Percentiles rank a stretch among this genome's conserved stretches.
Conservation (phyloP, 768 basidiomycete genomes). For the Tylopilus vinaceipallidus region DNA sequence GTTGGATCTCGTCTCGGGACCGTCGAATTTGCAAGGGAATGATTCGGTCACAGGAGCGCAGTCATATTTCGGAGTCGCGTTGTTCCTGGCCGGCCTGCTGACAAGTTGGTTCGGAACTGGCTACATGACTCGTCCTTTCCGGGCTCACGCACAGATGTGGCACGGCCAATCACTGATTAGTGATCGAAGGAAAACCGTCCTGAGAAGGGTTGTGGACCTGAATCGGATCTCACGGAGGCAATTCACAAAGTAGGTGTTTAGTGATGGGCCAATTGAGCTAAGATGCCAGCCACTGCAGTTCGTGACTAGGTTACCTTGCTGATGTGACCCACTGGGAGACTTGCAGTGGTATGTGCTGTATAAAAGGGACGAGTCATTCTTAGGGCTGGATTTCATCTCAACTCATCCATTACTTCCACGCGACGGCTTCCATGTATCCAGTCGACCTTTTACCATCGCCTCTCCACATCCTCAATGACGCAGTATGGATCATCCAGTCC, state of each 20-base stretch:
- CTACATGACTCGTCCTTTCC: conserved; percentile 13
- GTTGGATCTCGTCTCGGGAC: conserved; percentile 2
- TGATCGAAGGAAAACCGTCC: conserved; percentile 18
- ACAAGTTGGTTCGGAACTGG: conserved; percentile 12
- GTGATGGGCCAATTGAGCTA: conserved; percentile 29
- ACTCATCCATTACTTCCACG: neutral
- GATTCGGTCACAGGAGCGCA: conserved; percentile 15
- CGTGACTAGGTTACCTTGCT: conserved; percentile 34
- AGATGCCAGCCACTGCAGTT: conserved; percentile 30
- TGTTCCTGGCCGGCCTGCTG: conserved; percentile 27
- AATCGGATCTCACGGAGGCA: conserved; percentile 24
- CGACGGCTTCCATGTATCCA: conserved; percentile 24
- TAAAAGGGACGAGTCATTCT: conserved; percentile 23
- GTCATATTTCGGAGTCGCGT: conserved; percentile 4
- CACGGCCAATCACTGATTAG: conserved; percentile 23
- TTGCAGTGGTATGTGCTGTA: conserved; percentile 33
- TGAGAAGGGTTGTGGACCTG: conserved; percentile 17
- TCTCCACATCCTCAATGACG: conserved; percentile 47
- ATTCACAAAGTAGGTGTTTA: conserved; percentile 19
- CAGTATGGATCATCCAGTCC: conserved; percentile 46
- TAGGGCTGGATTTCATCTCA: conserved; percentile 7
- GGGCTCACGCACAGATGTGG: conserved; percentile 19
- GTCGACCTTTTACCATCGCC: conserved; percentile 52
- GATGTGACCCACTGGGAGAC: conserved; percentile 27
- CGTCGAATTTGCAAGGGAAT: conserved; percentile 9